Conservation (phyloP, 331 rosid genomes). For the Saraca asoca region DNA sequence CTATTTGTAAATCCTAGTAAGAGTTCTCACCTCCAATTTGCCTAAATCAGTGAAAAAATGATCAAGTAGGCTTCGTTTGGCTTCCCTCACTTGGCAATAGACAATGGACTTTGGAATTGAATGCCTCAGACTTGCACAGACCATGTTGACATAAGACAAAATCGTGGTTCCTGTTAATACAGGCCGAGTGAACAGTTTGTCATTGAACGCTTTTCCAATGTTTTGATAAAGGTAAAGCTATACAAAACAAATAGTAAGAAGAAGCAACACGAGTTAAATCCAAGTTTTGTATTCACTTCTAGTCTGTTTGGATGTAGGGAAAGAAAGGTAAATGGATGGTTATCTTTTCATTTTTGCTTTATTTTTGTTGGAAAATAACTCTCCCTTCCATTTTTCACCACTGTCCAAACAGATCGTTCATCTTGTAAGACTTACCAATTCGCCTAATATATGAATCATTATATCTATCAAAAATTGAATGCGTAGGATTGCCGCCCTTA, state of each 20-base stretch:
- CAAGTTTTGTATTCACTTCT: neutral
- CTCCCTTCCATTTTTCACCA: too few relatives aligned
- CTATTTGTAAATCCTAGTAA: neutral
- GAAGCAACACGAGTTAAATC: neutral
- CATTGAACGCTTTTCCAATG: conserved; percentile 12
- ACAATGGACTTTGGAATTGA: conserved; percentile 86
- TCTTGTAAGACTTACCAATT: conserved; percentile 54
- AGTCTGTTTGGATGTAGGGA: too few relatives aligned
- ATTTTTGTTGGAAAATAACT: too few relatives aligned
- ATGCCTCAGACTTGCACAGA: conserved; percentile 72
- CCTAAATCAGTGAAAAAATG: conserved; percentile 82
- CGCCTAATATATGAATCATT: conserved; percentile 88
- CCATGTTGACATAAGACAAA: conserved; percentile 84
- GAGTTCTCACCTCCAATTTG: conserved; percentile 65
- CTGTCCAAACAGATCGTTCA: neutral
- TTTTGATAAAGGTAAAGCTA: neutral
- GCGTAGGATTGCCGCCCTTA: conserved; percentile 96
- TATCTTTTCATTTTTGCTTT: too few relatives aligned
- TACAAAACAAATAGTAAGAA: neutral
- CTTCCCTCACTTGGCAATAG: conserved; percentile 90
- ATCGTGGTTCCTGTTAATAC: conserved; percentile 65
- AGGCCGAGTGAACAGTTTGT: neutral
- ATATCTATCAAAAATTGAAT: conserved; percentile 89
- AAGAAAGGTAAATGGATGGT: too few relatives aligned
- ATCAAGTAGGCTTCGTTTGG: conserved; percentile 80